Conservation (phyloP, 768 basidiomycete genomes). For the Termitomyces bulborhizus region DNA sequence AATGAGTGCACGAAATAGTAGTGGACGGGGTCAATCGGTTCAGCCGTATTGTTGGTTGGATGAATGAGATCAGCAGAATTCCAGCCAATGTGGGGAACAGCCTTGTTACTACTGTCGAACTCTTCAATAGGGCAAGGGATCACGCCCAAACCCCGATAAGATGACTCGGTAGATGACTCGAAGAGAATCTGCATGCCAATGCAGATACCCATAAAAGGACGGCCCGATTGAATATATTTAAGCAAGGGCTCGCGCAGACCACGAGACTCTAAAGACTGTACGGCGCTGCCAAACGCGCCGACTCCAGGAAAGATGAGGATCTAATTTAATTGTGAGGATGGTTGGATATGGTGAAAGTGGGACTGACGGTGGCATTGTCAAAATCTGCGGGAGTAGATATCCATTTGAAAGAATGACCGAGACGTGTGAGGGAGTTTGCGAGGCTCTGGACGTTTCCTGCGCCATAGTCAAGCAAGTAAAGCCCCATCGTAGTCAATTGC, state of each 20-base stretch:
- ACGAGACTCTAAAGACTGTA: slow-evolving; percentile 63
- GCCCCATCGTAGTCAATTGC: slow-evolving; percentile 25
- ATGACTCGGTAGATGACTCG: slow-evolving; percentile 76
- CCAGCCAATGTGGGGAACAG: slow-evolving; percentile 99
- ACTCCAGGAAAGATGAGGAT: slow-evolving; percentile 96
- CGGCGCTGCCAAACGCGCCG: slow-evolving; percentile 87
- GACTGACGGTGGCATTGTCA: slow-evolving; percentile 79
- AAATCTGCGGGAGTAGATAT: slow-evolving; percentile 79
- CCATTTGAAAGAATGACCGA: slow-evolving; percentile 89
- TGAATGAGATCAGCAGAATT: slow-evolving; percentile 66
- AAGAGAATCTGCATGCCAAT: slow-evolving; percentile 98
- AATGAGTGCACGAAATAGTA: slow-evolving; percentile 99
- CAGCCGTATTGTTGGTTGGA: slow-evolving; percentile 35
- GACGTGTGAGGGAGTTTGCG: slow-evolving; percentile 80
- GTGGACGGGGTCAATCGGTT: slow-evolving; percentile 48
- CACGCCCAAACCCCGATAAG: slow-evolving; percentile 69
- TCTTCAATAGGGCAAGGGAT: slow-evolving; percentile 76
- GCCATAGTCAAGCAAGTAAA: slow-evolving; percentile 95
- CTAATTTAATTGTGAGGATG: slow-evolving; percentile 35
- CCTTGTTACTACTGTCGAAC: slow-evolving; percentile 69
- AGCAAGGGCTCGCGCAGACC: slow-evolving; percentile 78
- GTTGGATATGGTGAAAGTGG: slow-evolving; percentile 6
- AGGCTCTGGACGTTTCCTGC: slow-evolving; percentile 93
- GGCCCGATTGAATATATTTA: slow-evolving; percentile 78
- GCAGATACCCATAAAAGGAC: slow-evolving; percentile 96